phyloP scores from a whole-genome alignment of 2,329 filamentous ascomycete species.

The Juglanconis sp. region DNA sequence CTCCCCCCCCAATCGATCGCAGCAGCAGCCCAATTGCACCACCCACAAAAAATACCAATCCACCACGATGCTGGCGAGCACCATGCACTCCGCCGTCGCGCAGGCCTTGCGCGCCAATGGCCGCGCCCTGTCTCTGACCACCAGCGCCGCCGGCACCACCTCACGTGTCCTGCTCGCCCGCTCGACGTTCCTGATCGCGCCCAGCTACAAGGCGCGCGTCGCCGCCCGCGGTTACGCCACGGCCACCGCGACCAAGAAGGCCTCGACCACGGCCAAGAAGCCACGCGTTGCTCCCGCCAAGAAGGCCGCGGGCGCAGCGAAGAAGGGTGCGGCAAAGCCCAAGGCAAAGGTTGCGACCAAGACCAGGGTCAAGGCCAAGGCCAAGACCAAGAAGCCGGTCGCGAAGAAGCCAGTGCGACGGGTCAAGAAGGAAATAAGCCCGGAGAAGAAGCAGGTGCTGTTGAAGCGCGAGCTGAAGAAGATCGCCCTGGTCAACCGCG shows the following conservation, averaged over 20 bases:
- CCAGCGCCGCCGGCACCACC: not conserved
- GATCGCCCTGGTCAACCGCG: slow-evolving; percentile 36
- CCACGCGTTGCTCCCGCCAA: slow-evolving; percentile 23
- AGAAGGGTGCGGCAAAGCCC: slow-evolving; percentile 15
- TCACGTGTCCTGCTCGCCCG: slow-evolving; percentile 13
- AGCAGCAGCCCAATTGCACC: not conserved
- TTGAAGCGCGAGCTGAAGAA: slow-evolving; percentile 36
- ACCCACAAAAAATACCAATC: not conserved
- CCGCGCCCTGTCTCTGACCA: slow-evolving; percentile 2
- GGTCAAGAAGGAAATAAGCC: slow-evolving; percentile 31
- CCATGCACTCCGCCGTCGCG: slow-evolving; percentile 7
- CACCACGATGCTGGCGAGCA: slow-evolving; percentile 8
- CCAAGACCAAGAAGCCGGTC: slow-evolving; percentile 18
- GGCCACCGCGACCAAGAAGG: slow-evolving; percentile 14
- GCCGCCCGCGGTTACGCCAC: slow-evolving; percentile 20
- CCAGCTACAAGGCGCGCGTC: slow-evolving; percentile 12
- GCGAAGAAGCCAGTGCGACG: slow-evolving; percentile 20
- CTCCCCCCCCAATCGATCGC: slow-evolving; percentile 1
- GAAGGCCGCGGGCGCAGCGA: slow-evolving; percentile 22
- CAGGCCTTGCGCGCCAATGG: slow-evolving; percentile 13
- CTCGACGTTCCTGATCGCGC: slow-evolving; percentile 12
- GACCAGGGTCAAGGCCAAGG: slow-evolving; percentile 1
- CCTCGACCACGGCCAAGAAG: slow-evolving; percentile 21
- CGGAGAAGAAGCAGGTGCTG: slow-evolving; percentile 35
- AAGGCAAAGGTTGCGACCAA: slow-evolving; percentile 23